Base-by-base conservation (phyloP, 1,139 yeast genomes). In the Blastobotrys petasosporus region DNA sequence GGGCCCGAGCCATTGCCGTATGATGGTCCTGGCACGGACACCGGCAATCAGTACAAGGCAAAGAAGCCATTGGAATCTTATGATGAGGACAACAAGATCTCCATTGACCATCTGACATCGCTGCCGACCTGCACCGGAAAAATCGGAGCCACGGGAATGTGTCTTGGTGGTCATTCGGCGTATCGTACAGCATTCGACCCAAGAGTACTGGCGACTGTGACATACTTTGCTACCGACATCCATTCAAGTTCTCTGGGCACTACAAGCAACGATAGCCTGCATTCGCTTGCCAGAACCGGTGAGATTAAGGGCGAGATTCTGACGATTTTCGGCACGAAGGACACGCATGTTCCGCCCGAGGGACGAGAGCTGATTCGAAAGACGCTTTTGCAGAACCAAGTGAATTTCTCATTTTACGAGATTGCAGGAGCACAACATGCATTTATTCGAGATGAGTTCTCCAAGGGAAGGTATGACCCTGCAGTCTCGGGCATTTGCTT, bases 71-170 rank as follows among this genome's bases (percentile, higher is more conserved):
- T 85, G 52, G 74, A 70, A 52, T 80, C 88, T 2, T 85, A 85
- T 59, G 94, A 85, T 57, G 94, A 84, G 61, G 94, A 85, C 63
- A 79, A 75, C 57, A 70, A 66, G 41, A 66, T 84, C 51, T 73
- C 86, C 23, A 71, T 84, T 56, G 87, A 82, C 57, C 79, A 82
- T 57, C 70, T 85, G 51, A 62, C 64, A 44, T 60, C 74, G 2
- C 69, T 84, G 52, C 69, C 74, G 1, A 82, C 86, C 2, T 84
- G 85, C 61, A 81, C 77, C 53, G 92, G 92, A 38, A 76, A 73
- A 51, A 75, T 83, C 54, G 94, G 94, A 28, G 82, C 90, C 43
- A 82, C 92, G 1, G 94, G 94, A 20, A 85, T 85, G 90, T 85
- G 94, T 61, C 75, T 85, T 17, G 94, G 94, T 16, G 94, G 94